Conservation (phyloP, 2,329 filamentous ascomycete species). For the Zalaria sp. region DNA sequence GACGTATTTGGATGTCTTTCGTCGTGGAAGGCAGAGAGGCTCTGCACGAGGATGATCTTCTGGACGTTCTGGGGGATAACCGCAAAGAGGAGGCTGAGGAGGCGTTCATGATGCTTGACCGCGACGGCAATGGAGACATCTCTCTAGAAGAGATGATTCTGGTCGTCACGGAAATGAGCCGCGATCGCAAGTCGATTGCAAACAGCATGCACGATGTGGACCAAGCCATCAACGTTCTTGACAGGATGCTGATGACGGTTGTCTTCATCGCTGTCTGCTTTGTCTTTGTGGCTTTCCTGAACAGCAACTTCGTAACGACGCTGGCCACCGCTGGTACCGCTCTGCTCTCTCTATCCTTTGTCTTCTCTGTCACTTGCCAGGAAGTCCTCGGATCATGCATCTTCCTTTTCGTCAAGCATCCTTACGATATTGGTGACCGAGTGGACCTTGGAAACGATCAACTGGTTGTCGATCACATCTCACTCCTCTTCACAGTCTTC, state of each 20-base stretch:
- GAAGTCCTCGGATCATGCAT: conserved; percentile 98
- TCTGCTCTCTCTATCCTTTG: conserved; percentile 88
- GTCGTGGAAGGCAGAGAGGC: conserved; percentile 78
- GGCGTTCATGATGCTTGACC: conserved; percentile 67
- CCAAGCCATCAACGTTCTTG: conserved; percentile 81
- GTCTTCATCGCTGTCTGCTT: conserved; percentile 61
- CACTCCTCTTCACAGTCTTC: conserved; percentile 85
- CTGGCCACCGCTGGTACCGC: conserved; percentile 84
- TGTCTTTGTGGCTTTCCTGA: conserved; percentile 64
- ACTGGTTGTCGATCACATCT: conserved; percentile 85
- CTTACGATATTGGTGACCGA: conserved; percentile 88
- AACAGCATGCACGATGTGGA: conserved; percentile 97
- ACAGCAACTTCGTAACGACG: conserved; percentile 70
- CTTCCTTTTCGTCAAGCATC: conserved; percentile 97
- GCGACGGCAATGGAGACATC: conserved; percentile 85
- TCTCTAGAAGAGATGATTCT: conserved; percentile 90
- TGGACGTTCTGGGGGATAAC: conserved; percentile 69
- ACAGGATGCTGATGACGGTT: conserved; percentile 69
- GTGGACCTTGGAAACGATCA: conserved; percentile 63
- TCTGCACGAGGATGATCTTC: conserved; percentile 65
- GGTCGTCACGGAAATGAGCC: conserved; percentile 69
- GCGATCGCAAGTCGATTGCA: conserved; percentile 74
- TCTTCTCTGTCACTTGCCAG: conserved; percentile 82
- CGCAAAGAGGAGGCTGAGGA: conserved; percentile 71
- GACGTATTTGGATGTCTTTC: conserved; percentile 95